Base-by-base conservation (phyloP, 768 basidiomycete species). In the Phaeotremella skinneri region DNA sequence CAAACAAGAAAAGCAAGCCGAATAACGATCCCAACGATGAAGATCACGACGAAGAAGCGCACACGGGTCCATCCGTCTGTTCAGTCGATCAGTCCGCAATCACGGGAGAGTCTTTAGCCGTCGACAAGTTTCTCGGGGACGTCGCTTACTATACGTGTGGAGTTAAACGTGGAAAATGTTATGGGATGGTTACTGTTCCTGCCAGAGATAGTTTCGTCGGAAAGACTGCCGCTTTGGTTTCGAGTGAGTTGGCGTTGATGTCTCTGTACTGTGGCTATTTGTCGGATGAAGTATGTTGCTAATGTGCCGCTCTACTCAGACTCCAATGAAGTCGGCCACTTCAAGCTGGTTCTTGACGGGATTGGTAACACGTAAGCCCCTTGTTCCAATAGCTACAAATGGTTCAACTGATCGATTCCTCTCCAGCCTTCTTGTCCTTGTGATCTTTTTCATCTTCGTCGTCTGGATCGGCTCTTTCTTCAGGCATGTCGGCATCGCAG, bases 381-480 rank as follows among this genome's bases (percentile, higher is more conserved):
- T 16, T 13, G 32, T 32, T 25, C 3, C 42, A 30, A 23, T 16
- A 6, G 37, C 34, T 17, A 7, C 34, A 37, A 17, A 7, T 7
- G 7, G 34, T 7, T 37, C 23, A 34, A 20, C n/a, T 13, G 55
- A 49, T 52, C 32, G 49, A 32, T 2, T 14, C 14, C 16, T 27
- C 20, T 21, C 14, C 29, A 63, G 63, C 5, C 78, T 82, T 3
- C 76, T 82, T 26, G 76, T 81, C 26, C 60, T 81, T 45, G 81
- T 82, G 56, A 67, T 81, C 39, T 55, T 75, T 20, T 81, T 79
- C 68, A 72, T 81, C 55, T 76, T 81, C 53, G 68, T 74, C 25
- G 79, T 81, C 25, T 81, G 80, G 80, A 80, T 82, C 43, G 81
- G 81, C 13, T 75, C 79, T 0, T 81, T 81, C 74, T 81, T 80